Base-by-base conservation (phyloP, 257 asterid genomes). In the Thymus quinquecostatus region DNA sequence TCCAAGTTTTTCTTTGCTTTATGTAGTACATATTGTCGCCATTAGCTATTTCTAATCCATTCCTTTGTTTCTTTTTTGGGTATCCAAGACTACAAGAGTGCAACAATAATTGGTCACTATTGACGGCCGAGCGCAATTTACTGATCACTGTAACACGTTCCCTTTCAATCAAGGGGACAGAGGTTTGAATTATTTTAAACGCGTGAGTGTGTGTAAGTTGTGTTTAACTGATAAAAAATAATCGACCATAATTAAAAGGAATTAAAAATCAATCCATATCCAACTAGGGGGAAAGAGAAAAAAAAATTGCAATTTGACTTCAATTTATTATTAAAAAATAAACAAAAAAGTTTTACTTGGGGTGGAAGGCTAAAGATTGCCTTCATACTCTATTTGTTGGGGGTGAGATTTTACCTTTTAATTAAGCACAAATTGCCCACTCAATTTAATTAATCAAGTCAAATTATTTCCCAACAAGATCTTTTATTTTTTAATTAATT, bases 261-360 rank as follows among this genome's bases (percentile, higher is more conserved):
- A 21, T 21, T 21, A 21, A 21, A 21, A 21, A 21, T 21, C 21
- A 21, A 21, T 21, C 21, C 21, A 21, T 21, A 60, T 73, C 66
- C 68, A 74, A 58, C 44, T 34, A 9, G 7, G 63, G 47, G n/a
- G 41, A 75, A 74, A 21, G 21, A 21, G 21, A 21, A 21, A 21
- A 21, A 21, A 21, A 13, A 12, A 28, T 8, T 60, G 34, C 27
- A 10, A 47, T 69, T 50, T 67, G 74, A 75, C 68, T 67, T 59
- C 34, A 13, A 27, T 7, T 58, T 33, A 51, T 14, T 51, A 12
- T 47, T 13, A 13, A 13, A 13, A 49, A 10, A 0, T 13, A 11
- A 48, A 2, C 21, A 21, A 11, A 2, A n/a, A 49, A 49, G 29
- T n/a, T 30, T 66, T 47, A 4, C 74, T 59, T 74, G 78, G 57